Conservation (phyloP, 2,329 filamentous ascomycete genomes). For the Pseudocercospora crystallina region DNA sequence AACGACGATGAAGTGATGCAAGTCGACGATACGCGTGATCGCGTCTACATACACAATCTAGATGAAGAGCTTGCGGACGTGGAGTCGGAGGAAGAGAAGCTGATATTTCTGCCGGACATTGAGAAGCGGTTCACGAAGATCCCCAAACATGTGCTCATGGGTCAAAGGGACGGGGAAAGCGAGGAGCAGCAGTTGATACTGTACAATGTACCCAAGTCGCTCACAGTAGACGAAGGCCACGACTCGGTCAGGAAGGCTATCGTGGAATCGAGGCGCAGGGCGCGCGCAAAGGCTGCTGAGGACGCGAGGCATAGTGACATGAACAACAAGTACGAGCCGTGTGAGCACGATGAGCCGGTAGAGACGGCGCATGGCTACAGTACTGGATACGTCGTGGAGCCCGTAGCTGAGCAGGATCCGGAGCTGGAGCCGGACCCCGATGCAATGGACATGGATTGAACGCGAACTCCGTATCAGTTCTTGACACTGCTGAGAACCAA, state of each 20-base stretch:
- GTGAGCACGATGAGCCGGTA: slow-evolving; percentile 14
- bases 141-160: slow-evolving; percentile 65
- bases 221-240: slow-evolving; percentile 74
- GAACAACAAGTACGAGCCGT: slow-evolving; percentile 30
- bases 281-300: slow-evolving; percentile 53
- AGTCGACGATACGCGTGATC: slow-evolving; percentile 81
- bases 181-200: slow-evolving; percentile 71
- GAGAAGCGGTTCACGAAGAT: slow-evolving; percentile 74
- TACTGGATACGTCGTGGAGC: slow-evolving; percentile 26
- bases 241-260: slow-evolving; percentile 77
- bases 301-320: slow-evolving; percentile 34
- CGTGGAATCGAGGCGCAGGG: slow-evolving; percentile 70
- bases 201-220: slow-evolving; percentile 74
- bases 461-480: too few relatives aligned
- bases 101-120: slow-evolving; percentile 82
- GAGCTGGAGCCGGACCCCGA: slow-evolving; percentile 57
- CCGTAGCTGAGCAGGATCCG: slow-evolving; percentile 42
- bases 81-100: slow-evolving; percentile 59
- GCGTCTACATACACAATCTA: slow-evolving; percentile 86
- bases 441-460: slow-evolving; percentile 63
- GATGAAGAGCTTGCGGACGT: slow-evolving; percentile 79
- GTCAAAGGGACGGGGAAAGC: slow-evolving; percentile 54
- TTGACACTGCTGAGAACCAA: too few relatives aligned
- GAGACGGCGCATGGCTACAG: slow-evolving; percentile 38
- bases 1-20: slow-evolving; percentile 67